Evolutionary conservation across 768 basidiomycete species (phyloP), one percentile per base, ranked within the genome.

Genomic region (Gautieria morchelliformis): DNA sequence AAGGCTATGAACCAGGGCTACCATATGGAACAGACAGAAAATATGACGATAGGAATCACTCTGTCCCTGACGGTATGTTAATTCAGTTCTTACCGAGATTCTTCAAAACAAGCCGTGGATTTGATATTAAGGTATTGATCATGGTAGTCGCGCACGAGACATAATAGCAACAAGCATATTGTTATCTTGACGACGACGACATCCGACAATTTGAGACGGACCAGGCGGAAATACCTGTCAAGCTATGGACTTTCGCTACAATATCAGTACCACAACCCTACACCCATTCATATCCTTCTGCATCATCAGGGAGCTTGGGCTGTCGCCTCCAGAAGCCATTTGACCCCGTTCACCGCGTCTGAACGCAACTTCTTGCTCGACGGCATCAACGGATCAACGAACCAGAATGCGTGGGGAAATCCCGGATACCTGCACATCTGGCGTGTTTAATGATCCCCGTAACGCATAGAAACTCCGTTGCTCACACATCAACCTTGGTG

Each of bases 401-500:
- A n/a, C 5, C 22, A 33, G 33, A 57, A 57, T 12, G 15, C 46
- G 20, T 57, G 46, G 6, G 46, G 56, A 19, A 48, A 32, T 9
- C 45, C 56, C 14, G 56, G 44, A 37, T 57, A 49, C 11, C 56
- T 33, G 35, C 35, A 9, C 35, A 39, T 7, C 32, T 14, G 10
- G 4, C 12, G 46, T 17, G 35, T 9, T 37, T 35, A 39, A 49
- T 57, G 32, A 49, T 37, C 6, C 15, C 9, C 19, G 20, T 37
- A 37, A 9, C 32, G 5, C 24, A 40, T 14, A n/a, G 19, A 44
- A 27, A 4, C 12, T 17, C 30, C 3, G 6, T 11, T 33, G 61
- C 62, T 49, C 48, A 67, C 65, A 64, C 37, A 35, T 62, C 62
- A 24, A 68, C 20, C 46, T 60, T 66, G 9, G 63, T 65, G 33